A percentile compares a stretch with the other conserved stretches of the same genome.
Conservation (phyloP, 75 land plant genomes). For the Larix kaempferi region DNA sequence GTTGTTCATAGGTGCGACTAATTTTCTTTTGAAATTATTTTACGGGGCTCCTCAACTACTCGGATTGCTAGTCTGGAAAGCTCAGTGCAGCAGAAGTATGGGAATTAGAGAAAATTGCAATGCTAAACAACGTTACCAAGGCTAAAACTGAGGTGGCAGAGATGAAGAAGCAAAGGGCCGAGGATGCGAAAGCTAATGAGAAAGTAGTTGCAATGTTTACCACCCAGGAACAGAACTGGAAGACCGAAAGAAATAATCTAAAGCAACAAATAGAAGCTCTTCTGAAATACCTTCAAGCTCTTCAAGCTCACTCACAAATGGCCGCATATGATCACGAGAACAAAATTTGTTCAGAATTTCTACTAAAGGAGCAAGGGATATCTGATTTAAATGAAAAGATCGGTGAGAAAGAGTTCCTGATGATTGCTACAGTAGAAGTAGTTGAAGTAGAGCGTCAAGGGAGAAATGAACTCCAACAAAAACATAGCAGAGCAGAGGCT, state of each 20-base stretch:
- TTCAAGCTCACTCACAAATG: constrained; percentile 8
- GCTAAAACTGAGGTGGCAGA: too few species aligned
- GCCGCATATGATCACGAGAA: neutral
- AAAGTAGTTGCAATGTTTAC: too few species aligned
- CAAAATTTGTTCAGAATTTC: constrained; percentile 18
- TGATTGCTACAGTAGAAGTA: constrained; percentile 30
- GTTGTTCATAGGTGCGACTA: too few species aligned
- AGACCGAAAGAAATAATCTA: too few species aligned
- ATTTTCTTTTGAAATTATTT: too few species aligned
- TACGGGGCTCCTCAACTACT: constrained; percentile 40
- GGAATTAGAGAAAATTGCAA: constrained; percentile 6
- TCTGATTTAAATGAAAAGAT: constrained; percentile 39
- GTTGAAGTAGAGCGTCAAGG: constrained; percentile 25
- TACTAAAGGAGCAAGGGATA: constrained; percentile 32
- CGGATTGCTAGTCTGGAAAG: constrained; percentile 48
- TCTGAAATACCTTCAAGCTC: constrained; percentile 24
- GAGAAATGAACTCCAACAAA: constrained; percentile 30
- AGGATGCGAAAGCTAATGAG: too few species aligned
- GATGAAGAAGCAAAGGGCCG: too few species aligned
- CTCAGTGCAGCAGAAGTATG: constrained; percentile 12
- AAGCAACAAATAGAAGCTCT: constrained; percentile 47
- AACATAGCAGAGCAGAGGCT: constrained; percentile 26
- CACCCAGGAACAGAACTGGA: too few species aligned
- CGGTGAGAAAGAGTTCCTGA: constrained; percentile 37
- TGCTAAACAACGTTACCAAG: too few species aligned